Evolutionary conservation across 2,329 filamentous ascomycete genomes (phyloP).

Genomic region (Fusarium algeriense): DNA sequence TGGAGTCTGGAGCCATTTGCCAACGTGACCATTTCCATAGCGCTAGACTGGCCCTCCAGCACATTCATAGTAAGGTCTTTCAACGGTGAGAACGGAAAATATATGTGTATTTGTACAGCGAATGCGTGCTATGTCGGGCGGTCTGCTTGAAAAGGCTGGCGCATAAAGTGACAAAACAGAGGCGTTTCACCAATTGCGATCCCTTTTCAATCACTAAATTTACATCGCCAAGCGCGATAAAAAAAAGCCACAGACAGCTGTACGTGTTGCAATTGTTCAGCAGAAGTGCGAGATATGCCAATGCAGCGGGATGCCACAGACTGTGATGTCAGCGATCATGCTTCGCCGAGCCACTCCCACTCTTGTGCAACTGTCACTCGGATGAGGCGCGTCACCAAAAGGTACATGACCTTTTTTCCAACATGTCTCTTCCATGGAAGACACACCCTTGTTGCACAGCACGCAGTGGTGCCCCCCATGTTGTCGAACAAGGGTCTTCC

Average conservation of each 20-base stretch:
- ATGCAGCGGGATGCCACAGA: not conserved
- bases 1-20: conserved; percentile 36
- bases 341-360: conserved; percentile 16
- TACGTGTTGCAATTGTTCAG: not conserved
- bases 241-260: not conserved
- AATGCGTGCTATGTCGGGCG: conserved; percentile 19
- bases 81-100: conserved; percentile 14
- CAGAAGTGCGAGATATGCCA: conserved; percentile 15
- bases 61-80: conserved; percentile 29
- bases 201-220: conserved; percentile 6
- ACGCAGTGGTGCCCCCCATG: conserved; percentile 36
- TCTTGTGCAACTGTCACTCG: conserved; percentile 19
- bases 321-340: conserved; percentile 46
- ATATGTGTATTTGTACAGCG: conserved; percentile 6
- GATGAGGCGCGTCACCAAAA: conserved; percentile 32
- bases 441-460: conserved; percentile 20
- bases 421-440: conserved; percentile 2
- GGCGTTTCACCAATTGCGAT: conserved; percentile 28
- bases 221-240: conserved; percentile 19
- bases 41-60: conserved; percentile 31
- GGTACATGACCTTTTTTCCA: conserved; percentile 16
- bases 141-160: conserved; percentile 15
- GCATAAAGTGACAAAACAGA: conserved; percentile 18
- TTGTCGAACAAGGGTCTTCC: conserved; percentile 40
- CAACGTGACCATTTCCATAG: conserved; percentile 36